Evolutionary conservation across 1,139 yeast genomes (phyloP).

Genomic region (Geotrichum cucujoidarum): DNA sequence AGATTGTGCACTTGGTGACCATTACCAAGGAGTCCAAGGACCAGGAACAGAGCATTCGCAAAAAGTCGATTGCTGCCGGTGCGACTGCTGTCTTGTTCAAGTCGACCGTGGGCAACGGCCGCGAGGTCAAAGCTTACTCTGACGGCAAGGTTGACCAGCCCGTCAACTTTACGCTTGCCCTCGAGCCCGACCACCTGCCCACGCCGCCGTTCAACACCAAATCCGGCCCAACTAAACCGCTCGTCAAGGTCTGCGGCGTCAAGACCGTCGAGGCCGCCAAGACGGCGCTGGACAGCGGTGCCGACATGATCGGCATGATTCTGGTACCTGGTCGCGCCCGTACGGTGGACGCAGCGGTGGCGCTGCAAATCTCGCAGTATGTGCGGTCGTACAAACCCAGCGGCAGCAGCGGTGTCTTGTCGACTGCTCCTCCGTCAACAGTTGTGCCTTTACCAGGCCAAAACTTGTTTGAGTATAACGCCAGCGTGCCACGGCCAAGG

Average conservation of each 20-base stretch:
- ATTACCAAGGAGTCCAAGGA: not conserved
- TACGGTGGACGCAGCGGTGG: slow-evolving; percentile 55
- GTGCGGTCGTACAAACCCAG: slow-evolving; percentile 28
- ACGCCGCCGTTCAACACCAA: not conserved
- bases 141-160: not conserved
- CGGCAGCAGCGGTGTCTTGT: no score
- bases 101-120: not conserved
- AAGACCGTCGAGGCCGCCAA: slow-evolving; percentile 63
- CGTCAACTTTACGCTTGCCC: not conserved
- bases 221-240: slow-evolving; percentile 19
- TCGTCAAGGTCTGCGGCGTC: slow-evolving; percentile 82
- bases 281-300: slow-evolving; percentile 62
- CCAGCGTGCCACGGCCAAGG: slow-evolving; percentile 30
- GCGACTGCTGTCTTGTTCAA: slow-evolving; percentile 8
- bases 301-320: slow-evolving; percentile 77
- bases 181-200: not conserved
- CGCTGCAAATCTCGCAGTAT: slow-evolving; percentile 47
- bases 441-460: slow-evolving; percentile 11
- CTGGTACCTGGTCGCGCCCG: slow-evolving; percentile 78
- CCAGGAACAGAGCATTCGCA: not conserved
- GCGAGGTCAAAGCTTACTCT: not conserved
- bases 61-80: slow-evolving; percentile 7
- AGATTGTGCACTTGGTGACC: slow-evolving; percentile 1
- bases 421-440: not conserved
- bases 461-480: not conserved